Percentiles rank a stretch among this genome's conserved stretches.
Evolutionary conservation across 129 eudicot species (phyloP).

Genomic region (Chrysanthemum lavandulifolium): DNA sequence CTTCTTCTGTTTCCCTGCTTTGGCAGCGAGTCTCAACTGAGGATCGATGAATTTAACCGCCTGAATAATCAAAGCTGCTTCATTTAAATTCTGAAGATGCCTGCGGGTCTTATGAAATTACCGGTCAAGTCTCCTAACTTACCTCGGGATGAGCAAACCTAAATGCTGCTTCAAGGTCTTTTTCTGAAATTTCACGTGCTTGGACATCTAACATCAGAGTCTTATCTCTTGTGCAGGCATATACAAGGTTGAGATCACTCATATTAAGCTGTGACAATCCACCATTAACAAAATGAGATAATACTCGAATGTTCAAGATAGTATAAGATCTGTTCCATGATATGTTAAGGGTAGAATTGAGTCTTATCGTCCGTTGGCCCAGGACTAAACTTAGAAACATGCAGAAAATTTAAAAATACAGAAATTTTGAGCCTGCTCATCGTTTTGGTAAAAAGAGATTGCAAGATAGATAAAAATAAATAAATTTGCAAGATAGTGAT

Average conservation of each 20-base stretch:
- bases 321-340: not conserved
- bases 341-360: conserved; percentile 4
- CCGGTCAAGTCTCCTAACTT: conserved; percentile 7
- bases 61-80: conserved; percentile 39
- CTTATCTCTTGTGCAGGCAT: conserved; percentile 93
- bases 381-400: not conserved
- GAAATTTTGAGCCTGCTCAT: not conserved
- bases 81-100: conserved; percentile 4
- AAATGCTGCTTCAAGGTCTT: conserved; percentile 82
- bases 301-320: not conserved
- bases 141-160: conserved; percentile 98
- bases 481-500: not conserved
- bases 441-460: too few species aligned
- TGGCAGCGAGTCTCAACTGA: conserved; percentile 79
- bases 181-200: conserved; percentile 84
- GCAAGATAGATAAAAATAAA: not conserved
- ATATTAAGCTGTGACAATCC: conserved; percentile 66
- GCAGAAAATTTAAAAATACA: not conserved
- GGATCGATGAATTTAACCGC: conserved; percentile 94
- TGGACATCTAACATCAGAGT: conserved; percentile 96
- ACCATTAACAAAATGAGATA: conserved; percentile 14
- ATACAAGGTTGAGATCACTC: conserved; percentile 90
- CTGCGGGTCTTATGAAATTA: conserved; percentile 2
- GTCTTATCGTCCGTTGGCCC: not conserved
- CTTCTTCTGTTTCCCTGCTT: conserved; percentile 82